phyloP scores from a whole-genome alignment of 2,329 filamentous ascomycete genomes.

The Penicillium polonicum region DNA sequence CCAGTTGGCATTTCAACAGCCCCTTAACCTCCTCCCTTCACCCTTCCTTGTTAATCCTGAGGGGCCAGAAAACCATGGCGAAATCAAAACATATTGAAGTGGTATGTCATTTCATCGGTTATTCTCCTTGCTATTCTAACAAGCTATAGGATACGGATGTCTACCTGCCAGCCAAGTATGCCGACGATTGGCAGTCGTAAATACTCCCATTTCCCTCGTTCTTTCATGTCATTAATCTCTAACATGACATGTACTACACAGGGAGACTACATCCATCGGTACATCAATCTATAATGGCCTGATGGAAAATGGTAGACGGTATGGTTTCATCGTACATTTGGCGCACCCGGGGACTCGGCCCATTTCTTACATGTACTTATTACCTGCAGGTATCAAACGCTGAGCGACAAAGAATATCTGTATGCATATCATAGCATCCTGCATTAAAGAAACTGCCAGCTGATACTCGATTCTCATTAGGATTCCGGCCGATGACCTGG shows the following conservation, averaged over 20 bases:
- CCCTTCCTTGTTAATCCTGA: neutral
- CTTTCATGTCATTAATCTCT: neutral
- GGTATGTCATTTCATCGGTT: neutral
- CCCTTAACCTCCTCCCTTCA: too few relatives aligned
- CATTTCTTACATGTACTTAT: neutral
- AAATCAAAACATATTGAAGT: neutral
- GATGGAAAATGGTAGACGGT: conserved; percentile 20
- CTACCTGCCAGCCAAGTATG: conserved; percentile 2
- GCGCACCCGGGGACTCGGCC: neutral
- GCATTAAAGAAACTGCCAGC: neutral
- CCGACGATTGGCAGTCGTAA: conserved; percentile 20
- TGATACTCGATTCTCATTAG: neutral
- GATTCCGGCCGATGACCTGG: conserved; percentile 17
- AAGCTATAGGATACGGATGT: conserved; percentile 11
- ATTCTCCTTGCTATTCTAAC: neutral
- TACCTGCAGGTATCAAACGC: conserved; percentile 15
- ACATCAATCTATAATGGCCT: conserved; percentile 18
- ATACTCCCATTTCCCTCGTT: neutral
- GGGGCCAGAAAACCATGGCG: neutral
- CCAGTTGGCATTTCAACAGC: neutral
- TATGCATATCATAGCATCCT: neutral
- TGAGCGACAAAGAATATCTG: conserved; percentile 15
- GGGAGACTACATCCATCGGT: conserved; percentile 17
- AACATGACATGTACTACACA: neutral
- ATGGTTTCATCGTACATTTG: neutral